Conservation (phyloP, 352 stramenopile species). For the Pilasporangium apinafurcum region DNA sequence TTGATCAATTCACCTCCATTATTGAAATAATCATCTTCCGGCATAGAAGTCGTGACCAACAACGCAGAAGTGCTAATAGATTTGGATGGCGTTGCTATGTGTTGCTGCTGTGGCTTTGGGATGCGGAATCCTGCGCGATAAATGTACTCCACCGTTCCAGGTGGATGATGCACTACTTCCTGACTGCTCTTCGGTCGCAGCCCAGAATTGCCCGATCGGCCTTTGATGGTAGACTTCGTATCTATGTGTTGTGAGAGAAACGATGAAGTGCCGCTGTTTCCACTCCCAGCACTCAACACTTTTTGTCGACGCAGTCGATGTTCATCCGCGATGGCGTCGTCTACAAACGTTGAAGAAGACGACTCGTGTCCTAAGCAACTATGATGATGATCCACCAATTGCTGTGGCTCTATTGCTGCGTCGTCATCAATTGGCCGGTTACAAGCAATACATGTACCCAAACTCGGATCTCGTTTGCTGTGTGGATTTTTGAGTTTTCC, state of each 20-base stretch:
- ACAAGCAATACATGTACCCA: slow-evolving; percentile 58
- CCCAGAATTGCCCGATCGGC: slow-evolving; percentile 24
- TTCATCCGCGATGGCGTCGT: slow-evolving; percentile 18
- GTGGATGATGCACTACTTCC: slow-evolving; percentile 28
- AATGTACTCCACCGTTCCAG: slow-evolving; percentile 40
- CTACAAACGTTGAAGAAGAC: slow-evolving; percentile 1
- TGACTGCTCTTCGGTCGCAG: slow-evolving; percentile 21
- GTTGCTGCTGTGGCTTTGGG: slow-evolving; percentile 17
- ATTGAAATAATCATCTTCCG: neutral
- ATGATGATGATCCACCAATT: neutral
- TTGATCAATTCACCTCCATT: neutral
- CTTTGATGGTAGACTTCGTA: slow-evolving; percentile 33
- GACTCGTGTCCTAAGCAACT: neutral
- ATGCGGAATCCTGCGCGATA: slow-evolving; percentile 60
- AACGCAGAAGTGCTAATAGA: slow-evolving; percentile 11
- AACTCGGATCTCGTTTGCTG: slow-evolving; percentile 13
- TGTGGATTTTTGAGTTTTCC: slow-evolving; percentile 23
- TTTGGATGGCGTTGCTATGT: neutral
- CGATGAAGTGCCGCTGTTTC: neutral
- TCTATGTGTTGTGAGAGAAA: slow-evolving; percentile 33
- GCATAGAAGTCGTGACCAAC: slow-evolving; percentile 3
- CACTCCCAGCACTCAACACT: no score
- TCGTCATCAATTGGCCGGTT: slow-evolving; percentile 46
- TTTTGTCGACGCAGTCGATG: slow-evolving; percentile 23
- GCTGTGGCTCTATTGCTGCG: neutral